A percentile compares a stretch with the other conserved stretches of the same genome.
Conservation (phyloP, 1,284 basidiomycete genomes). For the Pterula multifida region DNA sequence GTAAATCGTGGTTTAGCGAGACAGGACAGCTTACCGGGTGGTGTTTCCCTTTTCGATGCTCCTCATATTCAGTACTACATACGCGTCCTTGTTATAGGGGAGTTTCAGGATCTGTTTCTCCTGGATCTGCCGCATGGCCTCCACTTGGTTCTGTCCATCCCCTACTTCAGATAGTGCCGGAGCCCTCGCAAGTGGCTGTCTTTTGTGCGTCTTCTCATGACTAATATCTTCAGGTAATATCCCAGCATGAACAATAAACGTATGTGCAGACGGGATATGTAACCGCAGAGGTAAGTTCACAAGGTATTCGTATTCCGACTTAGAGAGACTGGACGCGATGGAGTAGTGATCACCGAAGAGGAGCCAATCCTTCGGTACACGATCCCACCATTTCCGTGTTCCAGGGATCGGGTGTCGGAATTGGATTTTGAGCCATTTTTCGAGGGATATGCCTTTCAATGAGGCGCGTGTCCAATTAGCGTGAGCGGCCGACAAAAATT, state of each 20-base stretch:
- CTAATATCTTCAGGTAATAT: constrained; percentile 61
- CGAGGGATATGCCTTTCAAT: constrained; percentile 21
- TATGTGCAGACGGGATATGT: constrained; percentile 66
- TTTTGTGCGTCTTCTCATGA: constrained; percentile 29
- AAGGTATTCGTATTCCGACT: constrained; percentile 56
- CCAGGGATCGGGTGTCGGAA: constrained; percentile 19
- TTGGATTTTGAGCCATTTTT: constrained; percentile 32
- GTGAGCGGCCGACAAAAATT: constrained; percentile 39
- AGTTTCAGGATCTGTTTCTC: constrained; percentile 50
- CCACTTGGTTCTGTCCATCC: constrained; percentile 12
- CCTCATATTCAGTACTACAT: constrained; percentile 68
- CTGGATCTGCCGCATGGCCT: constrained; percentile 33
- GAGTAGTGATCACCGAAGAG: constrained; percentile 68
- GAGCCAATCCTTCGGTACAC: constrained; percentile 52
- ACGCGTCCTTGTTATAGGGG: constrained; percentile 65
- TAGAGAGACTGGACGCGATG: constrained; percentile 53
- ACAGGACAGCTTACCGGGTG: constrained; percentile 25
- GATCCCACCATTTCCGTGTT: constrained; percentile 38
- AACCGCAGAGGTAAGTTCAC: constrained; percentile 58
- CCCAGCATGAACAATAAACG: constrained; percentile 77
- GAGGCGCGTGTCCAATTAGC: constrained; percentile 26
- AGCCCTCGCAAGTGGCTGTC: constrained; percentile 58
- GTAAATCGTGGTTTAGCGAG: not conserved
- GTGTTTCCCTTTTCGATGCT: constrained; percentile 44
- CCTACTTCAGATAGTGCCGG: constrained; percentile 23